Base-by-base conservation (phyloP, 2,329 filamentous ascomycete species). In the Lasiodiplodia sp. region DNA sequence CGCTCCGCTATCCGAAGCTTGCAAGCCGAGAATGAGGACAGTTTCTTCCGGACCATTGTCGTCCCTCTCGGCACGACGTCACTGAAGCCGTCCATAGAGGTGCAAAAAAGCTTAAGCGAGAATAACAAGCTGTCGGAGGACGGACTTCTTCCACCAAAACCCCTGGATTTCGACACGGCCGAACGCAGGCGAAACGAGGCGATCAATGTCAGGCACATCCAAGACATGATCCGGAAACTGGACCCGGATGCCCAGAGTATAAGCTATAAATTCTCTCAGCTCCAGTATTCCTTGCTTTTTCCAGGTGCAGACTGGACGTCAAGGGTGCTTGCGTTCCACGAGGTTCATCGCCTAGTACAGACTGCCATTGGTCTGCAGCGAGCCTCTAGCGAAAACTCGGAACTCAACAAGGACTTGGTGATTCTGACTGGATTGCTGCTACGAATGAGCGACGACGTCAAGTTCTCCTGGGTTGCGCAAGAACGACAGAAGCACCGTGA, bases 161-260 rank as follows among this genome's bases (percentile, higher is more conserved):
- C 47, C 47, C 3, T 49, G 7, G 60, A 64, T n/a, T 52, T 53
- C 21, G 31, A 18, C 10, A 18, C 28, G 12, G 38, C 63, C 16
- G 51, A 64, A 28, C 60, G 60, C 3, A 71, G 69, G 64, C 69
- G 55, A 12, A 80, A 77, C 47, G 70, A 68, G 66, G 83, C 83
- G 44, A 88, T 91, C 71, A 92, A 92, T 72, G 81, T 90, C 68
- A 83, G 89, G 12, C 89, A 92, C 76, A 80, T 92, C 2, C 85
- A 87, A 72, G 85, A 86, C 68, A 90, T 91, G 87, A 81, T 92
- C 44, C 77, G 78, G 11, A 79, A 80, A 34, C 73, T 86, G 52
- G 79, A 82, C 67, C 81, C 82, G 4, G 71, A 72, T 21, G 73
- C 71, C 31, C 34, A 62, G 21, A n/a, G n/a, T 11, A 31, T 31